Base-by-base conservation (phyloP, 1,284 basidiomycete species). In the Puccinia triticina region DNA sequence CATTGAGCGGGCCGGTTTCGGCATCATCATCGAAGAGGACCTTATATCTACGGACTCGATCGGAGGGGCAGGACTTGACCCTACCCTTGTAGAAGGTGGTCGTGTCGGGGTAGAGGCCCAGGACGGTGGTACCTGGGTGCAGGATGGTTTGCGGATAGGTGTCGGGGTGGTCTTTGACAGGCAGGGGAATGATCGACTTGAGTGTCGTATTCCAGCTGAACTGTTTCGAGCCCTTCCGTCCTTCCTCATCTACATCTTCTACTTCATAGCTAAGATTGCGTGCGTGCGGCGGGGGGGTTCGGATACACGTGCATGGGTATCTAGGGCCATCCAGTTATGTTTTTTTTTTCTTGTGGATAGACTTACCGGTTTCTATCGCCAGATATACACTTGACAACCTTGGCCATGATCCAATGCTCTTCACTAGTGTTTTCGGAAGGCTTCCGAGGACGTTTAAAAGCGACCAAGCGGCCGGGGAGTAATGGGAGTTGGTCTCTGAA, bases 21-120 rank as follows among this genome's bases (percentile, higher is more conserved):
- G 83, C 84, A 78, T 86, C 86, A 77, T 86, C 85, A 26, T 86
- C 85, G 53, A 86, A 86, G 7, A 73, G 83, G 71, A 86, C 80
- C 69, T 84, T 84, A 77, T 86, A 86, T 12, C 82, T 43, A n/a
- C 75, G 84, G n/a, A 84, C 84, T 14, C 73, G 59, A 14, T 82
- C 83, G 37, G 26, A 77, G 0, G 4, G 74, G 53, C 1, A 55
- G 72, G 37, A 88, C 84, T 80, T 72, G 74, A 89, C 88, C 0
- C 86, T 86, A 1, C 88, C 89, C 10, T 86, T 85, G 84, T 90
- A 90, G 84, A 90, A 89, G 0, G 86, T 86, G 0, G 89, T 89
- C 11, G 89, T 90, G 57, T 89, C 89, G 10, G 89, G 89, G 78
- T 89, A 90, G 34, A 89, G 84, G 0, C 87, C 89, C 71, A 89